Evolutionary conservation across 805 yeast species (phyloP).

Genomic region (Candida odintsovae): DNA sequence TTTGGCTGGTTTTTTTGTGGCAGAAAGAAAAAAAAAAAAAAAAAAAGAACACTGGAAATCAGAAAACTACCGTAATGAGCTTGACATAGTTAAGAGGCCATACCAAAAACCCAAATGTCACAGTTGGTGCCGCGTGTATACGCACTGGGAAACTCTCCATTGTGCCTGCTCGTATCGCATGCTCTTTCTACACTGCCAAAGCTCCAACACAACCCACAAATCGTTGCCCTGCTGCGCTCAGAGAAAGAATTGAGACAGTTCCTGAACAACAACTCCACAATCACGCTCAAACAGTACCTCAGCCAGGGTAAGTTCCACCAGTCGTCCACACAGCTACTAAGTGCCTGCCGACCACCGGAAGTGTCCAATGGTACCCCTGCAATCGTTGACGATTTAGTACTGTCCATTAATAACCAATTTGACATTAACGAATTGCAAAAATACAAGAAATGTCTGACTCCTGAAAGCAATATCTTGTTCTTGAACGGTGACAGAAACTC

Average conservation of each 20-base stretch:
- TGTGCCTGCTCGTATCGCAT: constrained; percentile 34
- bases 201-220: constrained; percentile 32
- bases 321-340: constrained; percentile 13
- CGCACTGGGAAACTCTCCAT: constrained; percentile 40
- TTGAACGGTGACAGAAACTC: constrained; percentile 66
- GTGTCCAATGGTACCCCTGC: constrained; percentile 18
- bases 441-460: constrained; percentile 21
- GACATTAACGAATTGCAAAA: constrained; percentile 12
- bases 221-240: constrained; percentile 37
- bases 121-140: constrained; percentile 29
- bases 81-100: too few species aligned
- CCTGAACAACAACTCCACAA: constrained; percentile 32
- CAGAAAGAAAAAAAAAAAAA: neutral
- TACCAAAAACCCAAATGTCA: too few species aligned
- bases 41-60: neutral
- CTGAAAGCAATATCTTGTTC: constrained; percentile 52
- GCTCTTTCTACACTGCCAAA: constrained; percentile 33
- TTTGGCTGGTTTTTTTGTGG: too few species aligned
- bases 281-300: constrained; percentile 20
- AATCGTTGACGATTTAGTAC: constrained; percentile 14
- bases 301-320: constrained; percentile 2
- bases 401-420: constrained; percentile 12
- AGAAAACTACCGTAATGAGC: too few species aligned
- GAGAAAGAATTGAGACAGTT: constrained; percentile 37
- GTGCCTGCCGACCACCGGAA: constrained; percentile 21